Evolutionary conservation across 2,329 filamentous ascomycete species (phyloP), one percentile per base, ranked within the genome.

Genomic region (Diplodia intermedia): DNA sequence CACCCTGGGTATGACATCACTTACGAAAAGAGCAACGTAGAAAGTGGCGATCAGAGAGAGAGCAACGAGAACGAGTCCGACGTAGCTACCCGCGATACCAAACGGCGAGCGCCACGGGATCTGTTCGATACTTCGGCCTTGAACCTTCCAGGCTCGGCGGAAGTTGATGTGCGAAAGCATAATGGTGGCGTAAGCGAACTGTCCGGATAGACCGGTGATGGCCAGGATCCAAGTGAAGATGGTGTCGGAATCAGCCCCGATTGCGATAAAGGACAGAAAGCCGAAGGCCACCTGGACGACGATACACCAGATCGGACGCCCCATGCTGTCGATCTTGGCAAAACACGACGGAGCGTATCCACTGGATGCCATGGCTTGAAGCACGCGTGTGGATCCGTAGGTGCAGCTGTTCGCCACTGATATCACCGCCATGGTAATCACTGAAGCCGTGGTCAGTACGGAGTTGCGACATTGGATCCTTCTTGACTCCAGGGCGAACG

Each of bases 351-450:
- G 87, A 0, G 83, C 86, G 69, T 82, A 80, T 29, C 79, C 77
- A 77, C 94, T 92, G 76, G 96, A 92, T 26, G 93, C 93, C 2
- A 97, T 86, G 3, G 93, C 92, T 20, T 92, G 92, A 5, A 97
- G 86, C 3, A 93, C 97, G 73, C 93, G 89, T 0, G 92, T 95
- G 31, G 91, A 93, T 33, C 92, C 93, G 74, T 96, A 97, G 67
- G 97, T 90, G 69, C 92, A 89, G 15, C 91, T 93, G 79, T 97
- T 97, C 61, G 92, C 92, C 67, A 97, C 93, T 0, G 91, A 94
- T 20, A 97, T 81, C 23, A 97, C 92, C 15, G 93, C 90, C 71
- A 95, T 88, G 72, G 97, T 86, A 75, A 97, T 96, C 67, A 97
- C 92, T 65, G 31, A 26, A 33, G 5, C 4, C 29, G 33, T 23